Conservation (phyloP, 208 protist species). For the Herpetomonas samuelpessoai region DNA sequence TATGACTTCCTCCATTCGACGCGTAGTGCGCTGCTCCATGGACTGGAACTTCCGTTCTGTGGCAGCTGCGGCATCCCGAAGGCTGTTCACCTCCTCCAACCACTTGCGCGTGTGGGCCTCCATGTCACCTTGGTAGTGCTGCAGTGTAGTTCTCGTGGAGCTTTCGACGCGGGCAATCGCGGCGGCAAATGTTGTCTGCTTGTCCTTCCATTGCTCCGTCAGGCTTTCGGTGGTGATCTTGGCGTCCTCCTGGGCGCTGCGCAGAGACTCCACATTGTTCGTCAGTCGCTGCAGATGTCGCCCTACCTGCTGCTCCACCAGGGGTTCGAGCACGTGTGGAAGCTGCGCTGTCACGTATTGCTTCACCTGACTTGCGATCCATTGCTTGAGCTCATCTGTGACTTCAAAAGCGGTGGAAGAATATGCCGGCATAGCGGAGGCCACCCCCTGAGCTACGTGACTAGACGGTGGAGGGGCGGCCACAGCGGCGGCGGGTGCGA, state of each 20-base stretch:
- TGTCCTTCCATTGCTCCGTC: conserved; percentile 17
- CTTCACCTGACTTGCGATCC: conserved; percentile 18
- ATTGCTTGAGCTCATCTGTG: conserved; percentile 23
- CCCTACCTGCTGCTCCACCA: conserved; percentile 35
- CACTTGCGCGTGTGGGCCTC: conserved; percentile 19
- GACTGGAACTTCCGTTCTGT: conserved; percentile 24
- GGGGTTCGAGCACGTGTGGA: conserved; percentile 15
- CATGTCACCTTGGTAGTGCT: conserved; percentile 12
- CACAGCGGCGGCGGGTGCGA: conserved; percentile 2
- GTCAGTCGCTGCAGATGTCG: conserved; percentile 19
- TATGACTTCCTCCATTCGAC: conserved; percentile 43
- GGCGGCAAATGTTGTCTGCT: conserved; percentile 16
- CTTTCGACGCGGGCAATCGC: conserved; percentile 18
- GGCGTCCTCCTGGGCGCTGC: conserved; percentile 9
- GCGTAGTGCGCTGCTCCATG: conserved; percentile 39
- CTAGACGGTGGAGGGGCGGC: background rate
- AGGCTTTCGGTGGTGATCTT: conserved; percentile 18
- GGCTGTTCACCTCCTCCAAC: conserved; percentile 26
- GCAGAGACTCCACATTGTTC: conserved; percentile 17
- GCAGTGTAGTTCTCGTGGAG: conserved; percentile 12
- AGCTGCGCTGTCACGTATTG: conserved; percentile 25
- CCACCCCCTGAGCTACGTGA: background rate
- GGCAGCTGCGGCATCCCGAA: conserved; percentile 33
- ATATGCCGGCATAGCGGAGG: too few relatives aligned
- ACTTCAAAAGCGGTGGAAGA: conserved; percentile 2